A percentile compares a stretch with the other conserved stretches of the same genome.
Conservation (phyloP, 352 stramenopile species). For the Phytophthora litchii region DNA sequence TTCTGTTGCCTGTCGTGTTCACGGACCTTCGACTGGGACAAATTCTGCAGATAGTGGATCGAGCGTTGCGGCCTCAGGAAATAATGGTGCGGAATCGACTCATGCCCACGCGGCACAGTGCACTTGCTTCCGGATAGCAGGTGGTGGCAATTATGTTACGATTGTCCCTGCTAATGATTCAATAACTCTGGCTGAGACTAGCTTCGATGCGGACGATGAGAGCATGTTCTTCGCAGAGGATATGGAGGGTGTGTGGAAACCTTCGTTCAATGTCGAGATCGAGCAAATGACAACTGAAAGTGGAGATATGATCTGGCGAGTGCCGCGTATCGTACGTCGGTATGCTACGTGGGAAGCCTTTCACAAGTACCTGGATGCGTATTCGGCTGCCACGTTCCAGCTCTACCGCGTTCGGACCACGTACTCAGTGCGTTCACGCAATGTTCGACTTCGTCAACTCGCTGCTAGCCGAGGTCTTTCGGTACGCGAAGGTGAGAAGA, state of each 20-base stretch:
- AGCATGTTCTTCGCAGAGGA: slow-evolving; percentile 33
- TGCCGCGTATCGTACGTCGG: slow-evolving; percentile 47
- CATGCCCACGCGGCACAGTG: slow-evolving; percentile 19
- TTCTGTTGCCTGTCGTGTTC: slow-evolving; percentile 34
- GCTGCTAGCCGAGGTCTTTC: slow-evolving; percentile 41
- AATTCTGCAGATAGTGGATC: slow-evolving; percentile 11
- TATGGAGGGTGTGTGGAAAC: slow-evolving; percentile 38
- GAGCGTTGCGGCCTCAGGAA: not conserved
- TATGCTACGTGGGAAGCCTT: slow-evolving; percentile 67
- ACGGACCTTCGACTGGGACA: slow-evolving; percentile 22
- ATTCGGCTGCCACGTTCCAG: slow-evolving; percentile 67
- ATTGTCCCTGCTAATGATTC: slow-evolving; percentile 36
- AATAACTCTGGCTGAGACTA: slow-evolving; percentile 8
- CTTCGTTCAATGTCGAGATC: slow-evolving; percentile 29
- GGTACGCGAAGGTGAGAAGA: slow-evolving; percentile 28
- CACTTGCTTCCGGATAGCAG: slow-evolving; percentile 43
- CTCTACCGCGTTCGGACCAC: slow-evolving; percentile 80
- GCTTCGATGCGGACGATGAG: slow-evolving; percentile 29
- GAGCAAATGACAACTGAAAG: slow-evolving; percentile 30
- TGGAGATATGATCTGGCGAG: slow-evolving; percentile 51
- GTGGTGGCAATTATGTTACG: slow-evolving; percentile 29
- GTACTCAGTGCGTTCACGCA: slow-evolving; percentile 69
- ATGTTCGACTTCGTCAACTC: slow-evolving; percentile 59
- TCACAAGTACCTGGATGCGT: slow-evolving; percentile 61
- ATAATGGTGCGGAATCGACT: not conserved